Conservation (phyloP, 768 basidiomycete species). For the Calvatia gigantea region DNA sequence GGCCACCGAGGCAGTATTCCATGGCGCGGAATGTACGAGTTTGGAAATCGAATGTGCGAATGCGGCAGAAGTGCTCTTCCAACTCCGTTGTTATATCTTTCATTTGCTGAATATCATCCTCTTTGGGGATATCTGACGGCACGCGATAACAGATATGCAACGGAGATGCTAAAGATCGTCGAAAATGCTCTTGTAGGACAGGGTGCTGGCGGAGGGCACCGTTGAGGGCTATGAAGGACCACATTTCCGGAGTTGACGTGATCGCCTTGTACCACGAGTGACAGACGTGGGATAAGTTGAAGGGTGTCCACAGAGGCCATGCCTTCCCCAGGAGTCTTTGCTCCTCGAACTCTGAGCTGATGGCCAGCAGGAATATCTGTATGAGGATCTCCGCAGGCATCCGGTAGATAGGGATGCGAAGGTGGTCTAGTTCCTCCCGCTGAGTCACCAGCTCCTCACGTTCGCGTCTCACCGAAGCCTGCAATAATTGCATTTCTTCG, state of each 20-base stretch:
- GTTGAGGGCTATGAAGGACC: constrained; percentile 24
- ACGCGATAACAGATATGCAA: not conserved
- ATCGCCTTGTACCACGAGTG: not conserved
- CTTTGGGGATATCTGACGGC: not conserved
- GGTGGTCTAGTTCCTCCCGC: constrained; percentile 30
- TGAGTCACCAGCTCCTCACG: constrained; percentile 26
- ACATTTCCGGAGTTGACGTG: not conserved
- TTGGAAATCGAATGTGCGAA: not conserved
- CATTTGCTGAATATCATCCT: not conserved
- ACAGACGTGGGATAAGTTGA: constrained; percentile 21
- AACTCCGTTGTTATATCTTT: not conserved
- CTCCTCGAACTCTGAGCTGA: constrained; percentile 22
- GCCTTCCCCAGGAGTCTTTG: not conserved
- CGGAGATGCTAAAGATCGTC: not conserved
- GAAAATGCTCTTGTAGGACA: not conserved
- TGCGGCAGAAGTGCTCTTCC: not conserved
- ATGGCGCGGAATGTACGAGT: not conserved
- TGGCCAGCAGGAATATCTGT: constrained; percentile 34
- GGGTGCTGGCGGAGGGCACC: not conserved
- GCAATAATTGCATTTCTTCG: constrained; percentile 34
- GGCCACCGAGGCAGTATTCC: not conserved
- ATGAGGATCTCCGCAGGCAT: constrained; percentile 46
- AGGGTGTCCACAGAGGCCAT: not conserved
- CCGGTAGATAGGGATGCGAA: constrained; percentile 46
- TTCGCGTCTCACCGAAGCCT: constrained; percentile 31